These are phyloP conservation scores for Saccharum spontaneum DNA, from an alignment of 176 grass and related monocot species.

Conservation along the genomic window DNA sequence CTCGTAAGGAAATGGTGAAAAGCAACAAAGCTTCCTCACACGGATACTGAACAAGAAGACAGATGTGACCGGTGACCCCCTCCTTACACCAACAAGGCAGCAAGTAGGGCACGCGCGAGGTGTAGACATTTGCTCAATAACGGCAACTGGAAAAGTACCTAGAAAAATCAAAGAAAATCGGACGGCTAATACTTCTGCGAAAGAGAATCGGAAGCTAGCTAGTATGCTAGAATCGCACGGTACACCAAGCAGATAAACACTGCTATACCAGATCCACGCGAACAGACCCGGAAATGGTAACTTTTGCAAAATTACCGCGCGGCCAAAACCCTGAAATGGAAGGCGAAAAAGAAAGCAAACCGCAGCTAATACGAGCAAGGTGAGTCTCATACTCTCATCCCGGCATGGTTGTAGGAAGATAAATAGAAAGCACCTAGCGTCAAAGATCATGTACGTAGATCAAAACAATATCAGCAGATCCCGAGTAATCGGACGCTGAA, in stretches of 20 bases:
- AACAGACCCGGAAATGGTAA: background rate
- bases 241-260: background rate
- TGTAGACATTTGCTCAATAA: background rate
- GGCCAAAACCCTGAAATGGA: background rate
- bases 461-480: background rate
- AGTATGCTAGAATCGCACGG: no score
- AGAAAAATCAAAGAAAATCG: no score
- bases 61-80: background rate
- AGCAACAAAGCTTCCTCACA: background rate
- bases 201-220: no score
- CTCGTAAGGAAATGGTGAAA: constrained; percentile 1
- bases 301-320: background rate
- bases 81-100: background rate
- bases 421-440: no score
- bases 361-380: no score
- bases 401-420: no score
- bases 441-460: background rate
- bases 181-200: no score
- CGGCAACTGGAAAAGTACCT: background rate
- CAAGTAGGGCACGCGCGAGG: constrained; percentile 4
- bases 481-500: background rate
- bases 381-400: no score
- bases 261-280: background rate
- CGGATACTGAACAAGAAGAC: background rate
- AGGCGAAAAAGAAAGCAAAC: background rate